Percentiles rank a stretch among this genome's conserved stretches.
phyloP scores from a whole-genome alignment of 1,284 basidiomycete species.

The Ganoderma sp. region DNA sequence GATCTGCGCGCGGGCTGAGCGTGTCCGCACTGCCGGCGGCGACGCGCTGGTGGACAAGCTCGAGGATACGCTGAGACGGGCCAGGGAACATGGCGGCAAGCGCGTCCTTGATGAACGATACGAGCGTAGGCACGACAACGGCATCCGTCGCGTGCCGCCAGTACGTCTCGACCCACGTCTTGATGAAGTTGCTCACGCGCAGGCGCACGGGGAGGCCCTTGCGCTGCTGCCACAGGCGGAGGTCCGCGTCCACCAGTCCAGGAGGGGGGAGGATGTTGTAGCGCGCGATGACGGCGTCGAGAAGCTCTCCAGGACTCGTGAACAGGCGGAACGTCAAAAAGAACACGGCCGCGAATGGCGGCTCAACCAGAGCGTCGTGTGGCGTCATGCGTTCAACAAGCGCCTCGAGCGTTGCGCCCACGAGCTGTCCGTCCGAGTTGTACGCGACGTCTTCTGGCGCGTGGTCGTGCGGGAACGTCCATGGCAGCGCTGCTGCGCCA shows the following conservation, averaged over 20 bases:
- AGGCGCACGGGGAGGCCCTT: constrained; percentile 90
- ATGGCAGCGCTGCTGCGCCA: constrained; percentile 52
- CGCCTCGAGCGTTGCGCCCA: constrained; percentile 88
- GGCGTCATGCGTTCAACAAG: constrained; percentile 98
- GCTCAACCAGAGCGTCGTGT: constrained; percentile 87
- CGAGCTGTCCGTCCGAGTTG: constrained; percentile 88
- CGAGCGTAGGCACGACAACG: constrained; percentile 61
- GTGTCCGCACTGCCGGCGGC: constrained; percentile 44
- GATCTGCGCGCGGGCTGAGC: constrained; percentile 62
- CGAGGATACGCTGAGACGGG: constrained; percentile 75
- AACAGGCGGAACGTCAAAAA: constrained; percentile 98
- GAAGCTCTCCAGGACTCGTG: constrained; percentile 77
- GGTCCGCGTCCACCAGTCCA: constrained; percentile 65
- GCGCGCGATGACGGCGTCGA: constrained; percentile 78
- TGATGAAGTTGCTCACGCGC: constrained; percentile 90
- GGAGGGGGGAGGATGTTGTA: constrained; percentile 78
- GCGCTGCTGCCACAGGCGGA: constrained; percentile 79
- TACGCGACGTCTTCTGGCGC: constrained; percentile 84
- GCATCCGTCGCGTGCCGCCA: constrained; percentile 81
- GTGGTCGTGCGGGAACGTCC: constrained; percentile 75
- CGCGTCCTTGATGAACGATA: constrained; percentile 68
- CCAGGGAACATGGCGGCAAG: constrained; percentile 68
- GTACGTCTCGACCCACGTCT: constrained; percentile 90
- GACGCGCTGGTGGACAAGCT: constrained; percentile 62
- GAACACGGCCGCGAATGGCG: constrained; percentile 86